Conservation (phyloP, 768 basidiomycete species). For the Rhodosporidiobolus sp. region DNA sequence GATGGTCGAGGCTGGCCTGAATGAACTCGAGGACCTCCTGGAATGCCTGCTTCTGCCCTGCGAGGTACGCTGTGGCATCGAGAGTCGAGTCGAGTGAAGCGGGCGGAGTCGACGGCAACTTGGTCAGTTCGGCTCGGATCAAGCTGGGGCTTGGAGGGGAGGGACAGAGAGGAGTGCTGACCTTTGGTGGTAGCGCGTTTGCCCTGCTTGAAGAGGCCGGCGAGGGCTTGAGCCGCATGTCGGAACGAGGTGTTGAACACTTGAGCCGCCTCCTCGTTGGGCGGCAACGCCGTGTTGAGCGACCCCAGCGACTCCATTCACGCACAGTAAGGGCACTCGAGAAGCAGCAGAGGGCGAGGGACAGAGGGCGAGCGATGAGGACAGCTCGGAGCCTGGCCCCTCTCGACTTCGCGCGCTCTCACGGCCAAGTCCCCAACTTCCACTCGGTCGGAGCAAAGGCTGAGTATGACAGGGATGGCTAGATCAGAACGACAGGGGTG, state of each 20-base stretch:
- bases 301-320: slow-evolving; percentile 22
- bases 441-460: too few species aligned
- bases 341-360: background rate
- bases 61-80: slow-evolving; percentile 25
- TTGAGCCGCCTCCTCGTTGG: slow-evolving; percentile 1
- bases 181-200: slow-evolving; percentile 29
- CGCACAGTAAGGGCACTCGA: too few species aligned
- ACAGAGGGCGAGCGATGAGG: background rate
- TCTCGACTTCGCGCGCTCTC: too few species aligned
- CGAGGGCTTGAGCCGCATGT: slow-evolving; percentile 23
- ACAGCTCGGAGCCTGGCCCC: too few species aligned
- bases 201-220: slow-evolving; percentile 37
- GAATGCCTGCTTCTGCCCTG: slow-evolving; percentile 36
- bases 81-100: background rate
- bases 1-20: slow-evolving; percentile 37
- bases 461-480: background rate
- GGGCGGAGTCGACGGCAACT: background rate
- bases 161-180: background rate
- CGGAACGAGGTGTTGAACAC: slow-evolving; percentile 21
- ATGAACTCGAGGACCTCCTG: slow-evolving; percentile 41
- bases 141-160: too few species aligned
- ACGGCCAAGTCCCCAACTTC: too few species aligned
- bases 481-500: too few species aligned
- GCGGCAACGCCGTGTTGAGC: slow-evolving; percentile 21
- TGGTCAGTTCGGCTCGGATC: background rate